phyloP scores from a whole-genome alignment of 2,329 filamentous ascomycete species.

The Exophiala viscosa region DNA sequence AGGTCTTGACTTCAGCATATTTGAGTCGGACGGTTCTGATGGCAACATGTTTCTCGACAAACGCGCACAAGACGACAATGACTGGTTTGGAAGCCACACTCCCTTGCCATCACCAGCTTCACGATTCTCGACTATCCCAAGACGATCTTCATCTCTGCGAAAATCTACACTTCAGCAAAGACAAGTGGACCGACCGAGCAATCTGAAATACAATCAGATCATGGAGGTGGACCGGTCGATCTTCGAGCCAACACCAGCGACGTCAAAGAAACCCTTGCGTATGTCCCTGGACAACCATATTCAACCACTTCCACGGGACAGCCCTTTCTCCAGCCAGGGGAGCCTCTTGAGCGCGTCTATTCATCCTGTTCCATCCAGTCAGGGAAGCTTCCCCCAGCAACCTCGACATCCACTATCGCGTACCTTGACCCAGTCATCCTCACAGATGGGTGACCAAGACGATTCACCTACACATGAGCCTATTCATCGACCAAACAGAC shows the following conservation, averaged over 20 bases:
- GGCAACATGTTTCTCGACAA: constrained; percentile 32
- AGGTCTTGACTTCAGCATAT: constrained; percentile 68
- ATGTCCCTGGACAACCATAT: constrained; percentile 77
- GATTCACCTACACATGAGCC: constrained; percentile 66
- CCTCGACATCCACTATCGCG: constrained; percentile 76
- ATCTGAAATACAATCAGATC: constrained; percentile 32
- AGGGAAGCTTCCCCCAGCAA: constrained; percentile 35
- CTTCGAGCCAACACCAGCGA: constrained; percentile 47
- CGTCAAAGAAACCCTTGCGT: constrained; percentile 61
- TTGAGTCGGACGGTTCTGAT: constrained; percentile 50
- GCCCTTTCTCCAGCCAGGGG: constrained; percentile 58
- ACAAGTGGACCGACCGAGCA: constrained; percentile 59
- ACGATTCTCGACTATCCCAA: constrained; percentile 55
- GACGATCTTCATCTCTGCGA: constrained; percentile 71
- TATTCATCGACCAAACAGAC: constrained; percentile 48
- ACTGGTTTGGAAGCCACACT: constrained; percentile 32
- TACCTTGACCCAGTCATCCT: constrained; percentile 81
- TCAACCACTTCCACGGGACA: constrained; percentile 61
- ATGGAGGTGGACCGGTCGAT: constrained; percentile 44
- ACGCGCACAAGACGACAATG: constrained; percentile 30
- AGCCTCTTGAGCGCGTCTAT: constrained; percentile 53
- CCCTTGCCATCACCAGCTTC: constrained; percentile 36
- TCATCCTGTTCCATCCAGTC: constrained; percentile 46
- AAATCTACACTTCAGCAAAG: constrained; percentile 87
- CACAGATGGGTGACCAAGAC: constrained; percentile 70